phyloP scores from a whole-genome alignment of 108 stramenopile genomes.

The Schizochytrium sp. region DNA sequence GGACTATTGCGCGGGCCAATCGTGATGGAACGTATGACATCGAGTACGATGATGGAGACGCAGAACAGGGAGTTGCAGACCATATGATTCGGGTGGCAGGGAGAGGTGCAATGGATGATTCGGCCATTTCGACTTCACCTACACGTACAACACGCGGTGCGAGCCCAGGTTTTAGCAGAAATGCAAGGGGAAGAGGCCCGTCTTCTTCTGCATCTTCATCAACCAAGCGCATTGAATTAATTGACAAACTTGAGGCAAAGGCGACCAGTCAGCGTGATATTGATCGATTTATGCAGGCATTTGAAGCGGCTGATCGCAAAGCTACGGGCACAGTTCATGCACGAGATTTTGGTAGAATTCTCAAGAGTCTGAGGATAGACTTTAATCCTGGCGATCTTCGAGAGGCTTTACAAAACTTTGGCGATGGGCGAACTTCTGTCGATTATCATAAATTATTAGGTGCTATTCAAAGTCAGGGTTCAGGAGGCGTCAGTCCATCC shows the following conservation, averaged over 20 bases:
- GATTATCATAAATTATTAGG: conserved; percentile 35
- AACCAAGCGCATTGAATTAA: not conserved
- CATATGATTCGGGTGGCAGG: conserved; percentile 24
- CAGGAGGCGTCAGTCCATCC: not conserved
- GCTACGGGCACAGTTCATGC: conserved; percentile 6
- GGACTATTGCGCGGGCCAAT: conserved; percentile 61
- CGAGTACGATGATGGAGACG: conserved; percentile 70
- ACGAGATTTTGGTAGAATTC: conserved; percentile 30
- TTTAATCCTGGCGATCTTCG: conserved; percentile 36
- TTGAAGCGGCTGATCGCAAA: conserved; percentile 5
- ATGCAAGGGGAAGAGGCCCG: not conserved
- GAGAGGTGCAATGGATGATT: not conserved
- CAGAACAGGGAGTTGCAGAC: conserved; percentile 28
- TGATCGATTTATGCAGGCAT: not conserved
- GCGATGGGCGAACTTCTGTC: conserved; percentile 48
- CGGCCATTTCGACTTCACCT: not conserved
- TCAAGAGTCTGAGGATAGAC: not conserved
- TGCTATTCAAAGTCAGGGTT: not conserved
- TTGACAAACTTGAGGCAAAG: conserved; percentile 8
- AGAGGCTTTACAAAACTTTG: conserved; percentile 33
- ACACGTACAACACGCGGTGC: not conserved
- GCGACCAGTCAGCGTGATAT: not conserved
- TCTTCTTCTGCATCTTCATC: not conserved
- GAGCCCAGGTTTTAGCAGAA: not conserved
- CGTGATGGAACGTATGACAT: conserved; percentile 70